Base-by-base conservation (phyloP, 129 eudicot genomes). In the Rutidosis leptorrhynchoides region DNA sequence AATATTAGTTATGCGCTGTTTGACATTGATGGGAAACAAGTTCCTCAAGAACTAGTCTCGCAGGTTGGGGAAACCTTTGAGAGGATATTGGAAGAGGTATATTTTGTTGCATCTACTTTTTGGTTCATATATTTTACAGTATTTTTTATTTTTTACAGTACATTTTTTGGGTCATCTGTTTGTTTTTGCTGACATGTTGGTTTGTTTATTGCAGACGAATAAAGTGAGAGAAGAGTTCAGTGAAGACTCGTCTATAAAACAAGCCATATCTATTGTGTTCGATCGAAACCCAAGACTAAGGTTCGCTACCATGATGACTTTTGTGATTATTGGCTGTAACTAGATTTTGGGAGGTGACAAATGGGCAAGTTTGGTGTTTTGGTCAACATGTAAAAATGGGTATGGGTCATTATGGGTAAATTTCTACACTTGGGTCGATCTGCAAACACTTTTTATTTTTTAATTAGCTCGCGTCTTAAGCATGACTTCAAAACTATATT, bases 21-120 rank as follows among this genome's bases (percentile, higher is more conserved):
- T 79, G 95, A 89, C 75, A 70, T 55, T 72, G 97, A 94, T 2
- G 97, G 99, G 23, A 84, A 83, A 35, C 87, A 86, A 80, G 99
- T 94, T 58, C 86, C 99, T 49, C 93, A 84, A 64, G 95, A 79
- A 19, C 70, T 94, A 70, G 99, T 94, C 55, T 35, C 89, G 16
- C 83, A 84, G 63, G 94, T 94, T 33, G 99, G 99, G 5, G 78
- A 80, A 74, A 76, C 78, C 72, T 94, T 94, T 64, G 93, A 89
- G 77, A 75, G 48, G 67, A 87, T 89, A 35, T 77, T 94, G 73
- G 82, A 89, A 77, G 99, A 89, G 94, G 99, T 69, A 84, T 29
- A 81, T 35, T 33, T 64, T 48, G 49, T 71, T 20, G 40, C 22
- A 22, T 30, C 17, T 46, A n/a, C 23, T 23, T 19, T 23, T 16